Base-by-base conservation (phyloP, 2,329 filamentous ascomycete species). In the Stachybotrys chartarum region DNA sequence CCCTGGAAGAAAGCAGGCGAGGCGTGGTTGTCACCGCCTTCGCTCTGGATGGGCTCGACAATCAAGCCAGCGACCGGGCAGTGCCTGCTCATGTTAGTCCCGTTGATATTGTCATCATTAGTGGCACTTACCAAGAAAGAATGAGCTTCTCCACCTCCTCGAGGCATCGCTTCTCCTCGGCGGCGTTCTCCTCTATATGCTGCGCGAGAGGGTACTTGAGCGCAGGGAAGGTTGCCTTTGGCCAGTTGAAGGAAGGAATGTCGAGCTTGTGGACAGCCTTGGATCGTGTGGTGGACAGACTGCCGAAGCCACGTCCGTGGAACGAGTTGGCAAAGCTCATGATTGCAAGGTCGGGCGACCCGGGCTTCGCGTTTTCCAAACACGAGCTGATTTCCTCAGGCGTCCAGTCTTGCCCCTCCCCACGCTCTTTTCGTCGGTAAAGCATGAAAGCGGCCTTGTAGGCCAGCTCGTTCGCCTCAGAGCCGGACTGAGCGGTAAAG, bases 361-460 rank as follows among this genome's bases (percentile, higher is more conserved):
- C 89, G 7, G 89, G 89, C 35, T 81, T 71, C 64, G 87, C 73
- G 75, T 93, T 93, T 66, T 82, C 75, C 82, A 93, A 89, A 63
- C 81, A 78, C 3, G 84, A 84, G 55, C 70, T 64, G 54, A 88
- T 78, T 67, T 93, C 89, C 65, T 88, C 82, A 31, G 81, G 74
- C 6, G 84, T 84, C 76, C 91, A 92, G 32, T 88, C 86, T 47
- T 82, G 86, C 51, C 84, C 72, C 55, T 83, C 76, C 45, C 87
- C 87, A 64, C 89, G 87, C 76, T 90, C 78, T 57, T 83, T 79
- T 66, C 87, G 87, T 52, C 86, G 80, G 70, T 84, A 84, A 76
- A 84, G 90, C 86, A 93, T 93, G 75, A 92, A 91, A 30, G 89
- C 88, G 14, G 89, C 89, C 75, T 93, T 93, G 80, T 88, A 93